Evolutionary conservation across 768 basidiomycete species (phyloP).

Genomic region (Mycena chlorophos): DNA sequence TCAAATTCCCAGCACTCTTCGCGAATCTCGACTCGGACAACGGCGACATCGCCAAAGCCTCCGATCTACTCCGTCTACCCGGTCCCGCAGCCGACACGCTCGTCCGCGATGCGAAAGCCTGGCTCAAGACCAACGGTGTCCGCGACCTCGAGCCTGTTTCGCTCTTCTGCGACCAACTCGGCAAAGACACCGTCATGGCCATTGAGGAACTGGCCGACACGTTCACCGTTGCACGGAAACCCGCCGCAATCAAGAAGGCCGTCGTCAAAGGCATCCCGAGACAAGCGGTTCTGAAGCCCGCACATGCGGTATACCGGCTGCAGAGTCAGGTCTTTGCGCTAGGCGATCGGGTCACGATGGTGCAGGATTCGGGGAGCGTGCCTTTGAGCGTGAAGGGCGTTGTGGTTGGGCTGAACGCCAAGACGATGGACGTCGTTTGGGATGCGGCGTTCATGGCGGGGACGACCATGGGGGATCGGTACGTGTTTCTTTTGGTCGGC

Average conservation of each 20-base stretch:
- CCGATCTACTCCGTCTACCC: constrained; percentile 52
- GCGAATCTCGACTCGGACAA: constrained; percentile 64
- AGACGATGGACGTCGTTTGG: constrained; percentile 94
- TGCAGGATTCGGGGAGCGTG: constrained; percentile 91
- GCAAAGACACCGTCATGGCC: constrained; percentile 77
- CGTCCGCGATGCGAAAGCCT: constrained; percentile 75
- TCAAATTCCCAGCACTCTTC: constrained; percentile 84
- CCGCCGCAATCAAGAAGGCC: constrained; percentile 78
- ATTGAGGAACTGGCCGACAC: constrained; percentile 78
- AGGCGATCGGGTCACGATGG: constrained; percentile 95
- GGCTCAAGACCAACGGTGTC: constrained; percentile 86
- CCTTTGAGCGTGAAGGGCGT: constrained; percentile 91
- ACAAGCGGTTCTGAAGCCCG: constrained; percentile 89
- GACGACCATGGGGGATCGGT: constrained; percentile 82
- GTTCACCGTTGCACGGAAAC: constrained; percentile 59
- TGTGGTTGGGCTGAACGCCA: constrained; percentile 84
- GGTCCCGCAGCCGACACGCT: constrained; percentile 71
- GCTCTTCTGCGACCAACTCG: constrained; percentile 86
- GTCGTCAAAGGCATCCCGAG: constrained; percentile 93
- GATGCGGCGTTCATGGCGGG: constrained; percentile 96
- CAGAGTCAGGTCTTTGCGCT: constrained; percentile 86
- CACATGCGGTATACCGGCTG: constrained; percentile 84
- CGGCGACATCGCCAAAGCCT: constrained; percentile 77
- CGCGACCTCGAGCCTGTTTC: constrained; percentile 91
- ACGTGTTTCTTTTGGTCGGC: constrained; percentile 9